These are phyloP conservation scores for Phaseolus lunatus DNA, from an alignment of 306 rosid genomes.

Conservation along the genomic window DNA sequence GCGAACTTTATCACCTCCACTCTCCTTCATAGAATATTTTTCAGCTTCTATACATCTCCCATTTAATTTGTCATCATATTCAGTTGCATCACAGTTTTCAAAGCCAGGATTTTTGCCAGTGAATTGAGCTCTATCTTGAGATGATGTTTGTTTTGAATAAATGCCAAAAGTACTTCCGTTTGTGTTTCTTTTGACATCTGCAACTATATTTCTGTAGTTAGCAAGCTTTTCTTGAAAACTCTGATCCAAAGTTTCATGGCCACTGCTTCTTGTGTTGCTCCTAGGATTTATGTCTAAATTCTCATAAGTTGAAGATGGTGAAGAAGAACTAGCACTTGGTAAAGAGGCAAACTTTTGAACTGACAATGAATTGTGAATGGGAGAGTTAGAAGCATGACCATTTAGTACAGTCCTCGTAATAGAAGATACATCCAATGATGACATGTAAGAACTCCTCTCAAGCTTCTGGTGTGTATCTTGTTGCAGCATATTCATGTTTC, in stretches of 20 bases:
- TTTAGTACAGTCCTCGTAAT: constrained; percentile 59
- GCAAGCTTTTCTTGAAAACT: constrained; percentile 39
- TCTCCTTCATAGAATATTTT: constrained; percentile 43
- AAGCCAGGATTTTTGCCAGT: constrained; percentile 8
- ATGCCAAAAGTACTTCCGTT: constrained; percentile 26
- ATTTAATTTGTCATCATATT: constrained; percentile 35
- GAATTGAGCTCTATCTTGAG: constrained; percentile 10
- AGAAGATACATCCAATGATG: constrained; percentile 63
- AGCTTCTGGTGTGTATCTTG: constrained; percentile 47
- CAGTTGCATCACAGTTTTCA: constrained; percentile 22
- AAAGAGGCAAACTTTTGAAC: constrained; percentile 44
- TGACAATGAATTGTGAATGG: constrained; percentile 48
- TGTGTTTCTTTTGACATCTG: constrained; percentile 31
- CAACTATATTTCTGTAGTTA: constrained; percentile 36
- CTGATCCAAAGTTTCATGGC: constrained; percentile 38
- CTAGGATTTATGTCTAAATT: constrained; percentile 46
- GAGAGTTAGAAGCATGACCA: constrained; percentile 55
- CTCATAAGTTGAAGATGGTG: constrained; percentile 51
- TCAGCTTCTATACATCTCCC: too few relatives aligned
- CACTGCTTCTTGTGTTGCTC: constrained; percentile 52
- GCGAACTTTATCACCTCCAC: constrained; percentile 39
- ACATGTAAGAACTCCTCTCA: constrained; percentile 57
- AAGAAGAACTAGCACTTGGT: constrained; percentile 51
- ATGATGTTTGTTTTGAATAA: constrained; percentile 35
- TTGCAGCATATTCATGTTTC: constrained; percentile 39